Evolutionary conservation across 129 eudicot genomes (phyloP), one percentile per base, ranked within the genome.

Genomic region (Centaurea solstitialis): DNA sequence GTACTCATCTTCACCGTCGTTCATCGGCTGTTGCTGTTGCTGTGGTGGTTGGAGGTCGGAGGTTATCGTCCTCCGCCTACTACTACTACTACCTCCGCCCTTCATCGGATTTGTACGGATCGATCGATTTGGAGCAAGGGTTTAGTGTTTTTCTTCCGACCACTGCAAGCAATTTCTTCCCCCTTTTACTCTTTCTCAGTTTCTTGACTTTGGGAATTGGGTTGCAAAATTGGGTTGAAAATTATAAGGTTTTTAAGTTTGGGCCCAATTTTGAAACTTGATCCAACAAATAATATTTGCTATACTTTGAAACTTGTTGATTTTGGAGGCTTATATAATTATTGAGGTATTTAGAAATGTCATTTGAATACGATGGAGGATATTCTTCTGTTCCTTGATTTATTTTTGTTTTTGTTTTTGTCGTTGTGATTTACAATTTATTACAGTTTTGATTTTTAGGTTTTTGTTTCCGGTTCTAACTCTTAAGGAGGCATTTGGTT

Each of bases 1-100:
- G 22, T 77, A 87, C 75, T 74, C 82, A 50, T 68, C 80, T 35
- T 53, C 39, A 26, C 37, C 76, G 4, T 30, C 85, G 3, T 24
- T 76, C 53, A 82, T 64, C 35, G 71, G 77, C 68, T 21, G 43
- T 8, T 50, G 8, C 45, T 50, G 53, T 7, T 21, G 45, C n/a
- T 39, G 74, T 35, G 26, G 50, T 70, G 50, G 22, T 15, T 11
- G 47, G 4, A 70, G 75, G 11, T 39, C 75, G 22, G 59, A 71
- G 75, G 18, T 71, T 38, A 71, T 5, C 17, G 75, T 20, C 22
- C 24, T 71, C 75, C 75, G 20, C 39, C 75, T 71, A n/a, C n/a
- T n/a, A n/a, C n/a, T n/a, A n/a, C n/a, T n/a, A n/a, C n/a, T n/a
- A 71, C 33, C 75, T 39, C 75, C 75, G 33, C 75, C 59, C 33